phyloP scores from a whole-genome alignment of 2,329 filamentous ascomycete species.

The Nannizziopsis barbatae region DNA sequence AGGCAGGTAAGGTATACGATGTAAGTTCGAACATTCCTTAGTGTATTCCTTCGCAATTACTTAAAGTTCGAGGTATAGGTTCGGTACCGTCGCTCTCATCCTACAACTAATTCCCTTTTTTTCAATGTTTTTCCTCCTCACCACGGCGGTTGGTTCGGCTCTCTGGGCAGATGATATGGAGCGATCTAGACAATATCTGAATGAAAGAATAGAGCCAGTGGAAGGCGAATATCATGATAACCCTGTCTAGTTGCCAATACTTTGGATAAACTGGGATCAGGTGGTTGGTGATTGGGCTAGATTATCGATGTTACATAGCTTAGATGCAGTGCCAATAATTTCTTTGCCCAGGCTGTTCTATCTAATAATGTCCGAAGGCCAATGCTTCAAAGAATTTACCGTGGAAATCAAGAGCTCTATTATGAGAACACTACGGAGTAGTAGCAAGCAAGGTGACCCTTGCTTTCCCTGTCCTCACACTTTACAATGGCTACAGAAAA shows the following conservation, averaged over 20 bases:
- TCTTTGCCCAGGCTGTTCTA: no score
- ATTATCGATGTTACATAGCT: no score
- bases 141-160: slow-evolving; percentile 71
- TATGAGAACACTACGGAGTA: no score
- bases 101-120: slow-evolving; percentile 79
- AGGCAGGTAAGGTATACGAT: slow-evolving; percentile 76
- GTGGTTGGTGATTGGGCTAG: background rate
- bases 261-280: background rate
- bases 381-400: no score
- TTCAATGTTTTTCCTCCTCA: slow-evolving; percentile 90
- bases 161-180: slow-evolving; percentile 78
- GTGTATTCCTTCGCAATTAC: background rate
- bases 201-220: slow-evolving; percentile 13
- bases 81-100: slow-evolving; percentile 72
- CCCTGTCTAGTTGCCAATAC: slow-evolving; percentile 12
- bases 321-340: no score
- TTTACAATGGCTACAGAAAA: no score
- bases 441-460: no score
- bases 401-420: no score
- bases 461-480: no score
- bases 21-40: slow-evolving; percentile 33
- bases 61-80: slow-evolving; percentile 36
- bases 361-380: no score
- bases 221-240: slow-evolving; percentile 31
- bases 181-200: slow-evolving; percentile 18